phyloP scores from a whole-genome alignment of 805 yeast genomes.

The Cyberlindnera nakhonratchasimensis region DNA sequence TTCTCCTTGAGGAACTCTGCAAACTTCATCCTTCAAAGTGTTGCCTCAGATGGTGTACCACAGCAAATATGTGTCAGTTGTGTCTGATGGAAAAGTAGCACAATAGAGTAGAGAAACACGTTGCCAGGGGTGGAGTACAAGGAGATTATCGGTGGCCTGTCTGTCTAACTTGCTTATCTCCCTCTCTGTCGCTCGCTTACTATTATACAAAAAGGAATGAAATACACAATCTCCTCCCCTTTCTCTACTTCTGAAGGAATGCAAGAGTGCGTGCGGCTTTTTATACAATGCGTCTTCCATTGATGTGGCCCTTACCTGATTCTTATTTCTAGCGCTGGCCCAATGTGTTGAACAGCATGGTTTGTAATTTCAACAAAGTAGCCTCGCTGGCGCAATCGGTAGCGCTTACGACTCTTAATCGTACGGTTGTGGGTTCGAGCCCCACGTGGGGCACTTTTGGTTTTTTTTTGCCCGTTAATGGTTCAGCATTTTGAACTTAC shows the following conservation, averaged over 20 bases:
- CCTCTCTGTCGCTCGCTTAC: too few relatives aligned
- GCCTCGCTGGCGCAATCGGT: constrained; percentile 34
- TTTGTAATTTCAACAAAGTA: neutral
- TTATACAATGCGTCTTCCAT: too few relatives aligned
- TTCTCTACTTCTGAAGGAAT: neutral
- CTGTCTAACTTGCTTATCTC: too few relatives aligned
- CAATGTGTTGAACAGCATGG: neutral
- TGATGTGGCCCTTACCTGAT: neutral
- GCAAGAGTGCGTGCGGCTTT: neutral
- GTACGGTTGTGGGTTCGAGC: constrained; percentile 36
- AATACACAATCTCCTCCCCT: neutral
- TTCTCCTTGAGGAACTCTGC: constrained; percentile 22
- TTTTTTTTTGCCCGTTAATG: neutral
- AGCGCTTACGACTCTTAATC: constrained; percentile 35
- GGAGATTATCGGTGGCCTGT: too few relatives aligned
- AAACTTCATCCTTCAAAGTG: constrained; percentile 19
- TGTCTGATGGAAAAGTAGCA: neutral
- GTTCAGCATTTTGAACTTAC: neutral
- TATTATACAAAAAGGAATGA: too few relatives aligned
- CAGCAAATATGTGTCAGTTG: too few relatives aligned
- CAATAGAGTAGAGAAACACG: too few relatives aligned
- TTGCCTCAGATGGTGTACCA: neutral
- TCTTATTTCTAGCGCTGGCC: neutral
- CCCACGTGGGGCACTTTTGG: constrained; percentile 30
- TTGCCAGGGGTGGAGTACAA: too few relatives aligned